Percentiles rank a stretch among this genome's conserved stretches.
Evolutionary conservation across 2,329 filamentous ascomycete genomes (phyloP).

Genomic region (Neofusicoccum ribis): DNA sequence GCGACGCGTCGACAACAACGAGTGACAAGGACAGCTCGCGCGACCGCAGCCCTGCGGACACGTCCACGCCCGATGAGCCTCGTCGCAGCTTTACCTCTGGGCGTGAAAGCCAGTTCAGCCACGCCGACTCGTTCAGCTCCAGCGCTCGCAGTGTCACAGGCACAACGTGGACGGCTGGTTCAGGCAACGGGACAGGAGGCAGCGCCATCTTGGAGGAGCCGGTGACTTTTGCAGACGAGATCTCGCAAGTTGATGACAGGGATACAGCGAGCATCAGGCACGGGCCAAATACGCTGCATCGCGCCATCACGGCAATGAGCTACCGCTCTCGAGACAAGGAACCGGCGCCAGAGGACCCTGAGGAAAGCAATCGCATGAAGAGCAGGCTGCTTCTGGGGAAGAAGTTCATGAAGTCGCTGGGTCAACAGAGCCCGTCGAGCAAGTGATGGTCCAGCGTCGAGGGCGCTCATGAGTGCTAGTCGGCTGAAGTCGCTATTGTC

Average conservation of each 20-base stretch:
- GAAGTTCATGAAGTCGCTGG: constrained; percentile 22
- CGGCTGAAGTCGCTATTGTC: not conserved
- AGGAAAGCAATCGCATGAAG: constrained; percentile 24
- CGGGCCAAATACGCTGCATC: constrained; percentile 33
- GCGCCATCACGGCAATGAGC: constrained; percentile 32
- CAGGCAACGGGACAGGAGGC: not conserved
- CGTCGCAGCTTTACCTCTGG: constrained; percentile 20
- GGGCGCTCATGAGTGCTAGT: not conserved
- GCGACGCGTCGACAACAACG: not conserved
- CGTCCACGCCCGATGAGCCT: not conserved
- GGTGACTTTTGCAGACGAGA: constrained; percentile 35
- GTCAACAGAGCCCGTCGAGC: not conserved
- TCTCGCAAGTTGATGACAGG: constrained; percentile 10
- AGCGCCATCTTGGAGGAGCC: not conserved
- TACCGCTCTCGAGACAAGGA: constrained; percentile 19
- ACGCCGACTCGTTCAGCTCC: constrained; percentile 8
- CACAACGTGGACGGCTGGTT: not conserved
- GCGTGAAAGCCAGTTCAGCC: constrained; percentile 12
- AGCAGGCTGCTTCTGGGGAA: constrained; percentile 25
- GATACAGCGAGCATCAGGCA: constrained; percentile 31
- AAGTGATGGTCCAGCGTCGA: not conserved
- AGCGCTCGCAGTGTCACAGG: constrained; percentile 14
- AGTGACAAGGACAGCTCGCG: constrained; percentile 26
- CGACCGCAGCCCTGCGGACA: constrained; percentile 32
- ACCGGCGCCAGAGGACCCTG: constrained; percentile 20